phyloP scores from a whole-genome alignment of 345 rosid genomes.

The Trapa bicornis region DNA sequence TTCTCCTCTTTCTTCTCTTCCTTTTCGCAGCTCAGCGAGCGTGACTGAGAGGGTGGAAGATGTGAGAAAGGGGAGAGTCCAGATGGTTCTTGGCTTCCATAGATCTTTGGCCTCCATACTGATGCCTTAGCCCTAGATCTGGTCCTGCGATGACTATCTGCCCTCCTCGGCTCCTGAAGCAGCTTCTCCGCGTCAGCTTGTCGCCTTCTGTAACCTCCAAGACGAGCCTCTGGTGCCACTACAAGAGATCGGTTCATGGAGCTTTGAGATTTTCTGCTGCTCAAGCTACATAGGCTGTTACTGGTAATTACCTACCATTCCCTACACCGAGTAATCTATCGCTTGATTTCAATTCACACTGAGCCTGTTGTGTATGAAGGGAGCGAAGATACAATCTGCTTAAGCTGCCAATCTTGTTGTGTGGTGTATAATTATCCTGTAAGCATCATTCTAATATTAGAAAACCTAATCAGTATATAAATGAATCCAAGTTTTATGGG shows the following conservation, averaged over 20 bases:
- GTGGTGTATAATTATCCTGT: too few species aligned
- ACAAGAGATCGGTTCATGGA: constrained; percentile 15
- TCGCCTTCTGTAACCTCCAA: constrained; percentile 23
- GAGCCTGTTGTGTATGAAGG: not conserved
- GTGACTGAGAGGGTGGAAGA: not conserved
- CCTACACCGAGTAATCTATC: too few species aligned
- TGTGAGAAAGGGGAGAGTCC: constrained; percentile 6
- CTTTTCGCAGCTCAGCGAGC: not conserved
- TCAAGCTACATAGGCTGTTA: constrained; percentile 37
- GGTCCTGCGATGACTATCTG: constrained; percentile 4
- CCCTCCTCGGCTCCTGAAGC: constrained; percentile 25
- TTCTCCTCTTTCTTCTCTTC: constrained; percentile 7
- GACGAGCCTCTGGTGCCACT: constrained; percentile 29
- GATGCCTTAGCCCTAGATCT: constrained; percentile 13
- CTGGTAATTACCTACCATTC: constrained; percentile 23
- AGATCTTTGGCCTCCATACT: constrained; percentile 23
- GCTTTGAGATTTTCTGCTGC: constrained; percentile 59
- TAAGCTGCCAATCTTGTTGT: not conserved
- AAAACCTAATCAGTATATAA: too few species aligned
- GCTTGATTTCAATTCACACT: not conserved
- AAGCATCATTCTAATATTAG: too few species aligned
- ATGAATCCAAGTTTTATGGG: not conserved
- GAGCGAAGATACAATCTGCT: not conserved
- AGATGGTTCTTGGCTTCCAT: constrained; percentile 45
- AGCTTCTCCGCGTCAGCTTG: constrained; percentile 29